Base-by-base conservation (phyloP, 2,329 filamentous ascomycete species). In the Achaetomium macrosporum region DNA sequence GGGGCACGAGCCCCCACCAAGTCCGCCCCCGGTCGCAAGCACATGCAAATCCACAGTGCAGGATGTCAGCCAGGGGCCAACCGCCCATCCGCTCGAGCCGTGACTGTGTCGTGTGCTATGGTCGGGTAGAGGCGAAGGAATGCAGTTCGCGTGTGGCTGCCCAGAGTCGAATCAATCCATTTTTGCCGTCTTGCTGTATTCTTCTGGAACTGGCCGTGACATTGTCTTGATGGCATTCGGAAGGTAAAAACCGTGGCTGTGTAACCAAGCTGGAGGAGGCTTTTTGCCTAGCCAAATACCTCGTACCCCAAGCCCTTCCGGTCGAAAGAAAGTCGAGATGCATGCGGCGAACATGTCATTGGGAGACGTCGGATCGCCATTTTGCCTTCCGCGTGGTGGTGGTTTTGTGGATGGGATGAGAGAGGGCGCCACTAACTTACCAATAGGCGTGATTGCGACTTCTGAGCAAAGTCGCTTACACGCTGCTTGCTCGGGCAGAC, bases 391-490 rank as follows among this genome's bases (percentile, higher is more conserved):
- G 42, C 40, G 35, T 43, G 40, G 30, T 12, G 35, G 15, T 6
- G 25, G 49, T 29, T 19, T 44, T 42, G 36, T 16, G 42, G 25
- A 25, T 25, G 25, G 7, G 25, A 25, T 20, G 30, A 19, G 12
- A 11, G 36, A 36, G 33, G 30, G 10, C 6, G 16, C 44, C 16
- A 25, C 30, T 13, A 15, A 58, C 57, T 59, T 61, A 61, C 58
- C 57, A 57, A 54, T 56, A 51, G 50, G 31, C 45, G 56, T 50
- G 41, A 17, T 16, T 50, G 53, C 30, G 44, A 55, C 50, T 55
- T 46, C 44, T 16, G 48, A 47, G 36, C 47, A 44, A 47, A 57
- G 50, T 57, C 44, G 50, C 50, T 56, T 39, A 47, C 50, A 48
- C 49, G 55, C 39, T 57, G 45, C 42, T 53, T 51, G 50, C 45